Evolutionary conservation across 2,329 filamentous ascomycete genomes (phyloP).

Genomic region (Fusarium sp.): DNA sequence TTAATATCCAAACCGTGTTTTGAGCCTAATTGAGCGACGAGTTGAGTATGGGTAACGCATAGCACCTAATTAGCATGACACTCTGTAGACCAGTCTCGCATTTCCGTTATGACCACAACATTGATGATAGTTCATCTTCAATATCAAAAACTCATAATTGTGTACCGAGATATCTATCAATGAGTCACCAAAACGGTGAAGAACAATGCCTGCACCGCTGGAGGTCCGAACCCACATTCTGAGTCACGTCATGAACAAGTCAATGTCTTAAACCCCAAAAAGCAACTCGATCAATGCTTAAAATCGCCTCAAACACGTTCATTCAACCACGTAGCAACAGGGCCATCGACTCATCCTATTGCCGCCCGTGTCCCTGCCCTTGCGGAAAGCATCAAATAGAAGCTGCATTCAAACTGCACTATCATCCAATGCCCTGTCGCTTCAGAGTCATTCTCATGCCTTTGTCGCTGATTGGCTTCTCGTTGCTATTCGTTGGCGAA

Average conservation of each 20-base stretch:
- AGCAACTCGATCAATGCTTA: constrained; percentile 11
- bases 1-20: background rate
- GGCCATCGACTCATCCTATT: constrained; percentile 4
- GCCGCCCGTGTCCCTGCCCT: constrained; percentile 13
- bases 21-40: background rate
- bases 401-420: constrained; percentile 14
- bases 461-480: constrained; percentile 24
- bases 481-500: constrained; percentile 18
- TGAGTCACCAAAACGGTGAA: background rate
- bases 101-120: too few species aligned
- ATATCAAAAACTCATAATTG: background rate
- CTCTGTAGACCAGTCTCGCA: too few species aligned
- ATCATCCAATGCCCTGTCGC: constrained; percentile 21
- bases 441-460: constrained; percentile 22
- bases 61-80: too few species aligned
- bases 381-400: constrained; percentile 10
- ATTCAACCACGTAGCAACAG: constrained; percentile 15
- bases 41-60: background rate
- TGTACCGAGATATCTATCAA: background rate
- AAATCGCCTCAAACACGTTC: constrained; percentile 21
- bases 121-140: background rate
- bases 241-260: constrained; percentile 8
- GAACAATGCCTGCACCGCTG: too few species aligned
- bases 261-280: constrained; percentile 17
- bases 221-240: too few species aligned